Conservation (phyloP, 2,329 filamentous ascomycete genomes). For the Colletotrichum chlorophyti region DNA sequence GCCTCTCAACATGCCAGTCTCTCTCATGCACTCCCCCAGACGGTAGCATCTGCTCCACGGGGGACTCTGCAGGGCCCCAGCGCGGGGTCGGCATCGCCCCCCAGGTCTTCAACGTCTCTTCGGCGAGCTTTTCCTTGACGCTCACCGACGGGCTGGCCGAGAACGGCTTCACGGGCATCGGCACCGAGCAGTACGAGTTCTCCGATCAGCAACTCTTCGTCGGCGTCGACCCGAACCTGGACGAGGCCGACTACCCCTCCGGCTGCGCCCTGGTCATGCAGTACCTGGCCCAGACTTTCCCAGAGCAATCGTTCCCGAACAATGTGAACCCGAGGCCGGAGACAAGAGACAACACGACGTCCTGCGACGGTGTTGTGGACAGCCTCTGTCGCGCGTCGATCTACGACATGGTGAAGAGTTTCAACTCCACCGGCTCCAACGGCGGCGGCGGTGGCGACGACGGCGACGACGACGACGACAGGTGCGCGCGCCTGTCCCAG, state of each 20-base stretch:
- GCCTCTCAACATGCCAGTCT: background rate
- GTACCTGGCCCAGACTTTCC: slow-evolving; percentile 14
- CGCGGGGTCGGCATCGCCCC: background rate
- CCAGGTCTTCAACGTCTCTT: background rate
- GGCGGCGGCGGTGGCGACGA: too few species aligned
- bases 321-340: background rate
- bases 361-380: slow-evolving; percentile 6
- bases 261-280: slow-evolving; percentile 21
- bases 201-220: slow-evolving; percentile 19
- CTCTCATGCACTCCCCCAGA: background rate
- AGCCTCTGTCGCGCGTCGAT: background rate
- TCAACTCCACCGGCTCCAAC: background rate
- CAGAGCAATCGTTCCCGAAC: background rate
- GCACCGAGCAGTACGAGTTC: background rate
- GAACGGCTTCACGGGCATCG: slow-evolving; percentile 12
- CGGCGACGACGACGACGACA: too few species aligned
- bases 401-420: background rate
- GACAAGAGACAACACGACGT: background rate
- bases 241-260: background rate
- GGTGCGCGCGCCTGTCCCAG: background rate
- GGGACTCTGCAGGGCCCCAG: background rate
- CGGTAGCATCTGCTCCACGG: slow-evolving; percentile 3
- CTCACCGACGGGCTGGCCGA: slow-evolving; percentile 37
- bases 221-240: background rate
- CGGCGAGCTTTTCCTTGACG: background rate